Conservation (phyloP, 768 basidiomycete genomes). For the Rubroboletus pulcherrimus region DNA sequence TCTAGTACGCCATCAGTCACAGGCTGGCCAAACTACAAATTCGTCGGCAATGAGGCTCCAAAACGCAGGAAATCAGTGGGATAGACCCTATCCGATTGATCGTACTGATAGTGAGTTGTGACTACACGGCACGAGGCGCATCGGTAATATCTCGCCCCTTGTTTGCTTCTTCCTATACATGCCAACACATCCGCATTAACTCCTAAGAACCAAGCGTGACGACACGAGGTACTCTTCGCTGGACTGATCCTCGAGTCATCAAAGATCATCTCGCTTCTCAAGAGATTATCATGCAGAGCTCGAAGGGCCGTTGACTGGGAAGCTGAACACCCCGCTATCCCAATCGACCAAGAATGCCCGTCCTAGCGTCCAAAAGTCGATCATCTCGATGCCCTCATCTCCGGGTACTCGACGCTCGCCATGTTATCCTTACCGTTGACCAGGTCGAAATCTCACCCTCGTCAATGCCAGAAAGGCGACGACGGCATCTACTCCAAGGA, state of each 20-base stretch:
- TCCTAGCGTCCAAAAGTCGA: not conserved
- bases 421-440: slow-evolving; percentile 26
- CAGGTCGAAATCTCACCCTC: too few relatives aligned
- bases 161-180: not conserved
- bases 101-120: not conserved
- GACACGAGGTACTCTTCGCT: not conserved
- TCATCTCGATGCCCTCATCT: slow-evolving; percentile 6
- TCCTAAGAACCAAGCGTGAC: not conserved
- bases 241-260: slow-evolving; percentile 14
- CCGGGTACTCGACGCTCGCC: slow-evolving; percentile 15
- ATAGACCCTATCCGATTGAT: slow-evolving; percentile 3
- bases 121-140: not conserved
- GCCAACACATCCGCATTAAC: not conserved
- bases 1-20: not conserved
- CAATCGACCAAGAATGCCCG: not conserved
- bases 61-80: not conserved
- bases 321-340: not conserved
- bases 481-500: slow-evolving; percentile 17
- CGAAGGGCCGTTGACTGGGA: not conserved
- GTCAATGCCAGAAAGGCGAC: too few relatives aligned
- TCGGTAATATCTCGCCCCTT: too few relatives aligned
- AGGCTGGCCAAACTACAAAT: not conserved
- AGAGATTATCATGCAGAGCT: slow-evolving; percentile 7
- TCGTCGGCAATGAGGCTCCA: not conserved
- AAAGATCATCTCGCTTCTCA: slow-evolving; percentile 14